phyloP scores from a whole-genome alignment of 1,284 basidiomycete genomes.

The Heterobasidion irregulare region DNA sequence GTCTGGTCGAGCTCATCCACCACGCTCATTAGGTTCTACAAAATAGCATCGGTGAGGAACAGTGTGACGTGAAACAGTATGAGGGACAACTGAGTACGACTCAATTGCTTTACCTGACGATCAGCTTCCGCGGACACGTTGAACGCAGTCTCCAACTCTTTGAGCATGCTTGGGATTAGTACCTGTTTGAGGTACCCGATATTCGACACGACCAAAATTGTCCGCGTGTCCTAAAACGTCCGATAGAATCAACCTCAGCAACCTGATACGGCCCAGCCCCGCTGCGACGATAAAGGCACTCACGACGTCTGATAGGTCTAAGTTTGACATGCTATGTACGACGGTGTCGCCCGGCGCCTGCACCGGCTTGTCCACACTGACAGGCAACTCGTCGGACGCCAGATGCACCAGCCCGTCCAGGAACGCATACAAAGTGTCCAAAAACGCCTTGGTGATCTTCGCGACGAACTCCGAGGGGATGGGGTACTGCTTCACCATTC shows the following conservation, averaged over 20 bases:
- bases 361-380: constrained; percentile 30
- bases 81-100: not conserved
- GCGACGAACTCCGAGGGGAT: constrained; percentile 49
- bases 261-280: not conserved
- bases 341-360: constrained; percentile 18
- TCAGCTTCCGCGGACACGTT: constrained; percentile 74
- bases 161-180: constrained; percentile 75
- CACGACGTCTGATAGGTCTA: constrained; percentile 58
- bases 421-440: constrained; percentile 85
- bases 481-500: constrained; percentile 46
- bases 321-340: constrained; percentile 28
- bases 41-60: not conserved
- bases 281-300: constrained; percentile 19
- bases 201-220: constrained; percentile 88
- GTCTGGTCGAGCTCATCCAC: constrained; percentile 80
- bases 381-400: constrained; percentile 68
- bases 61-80: not conserved
- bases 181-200: constrained; percentile 68
- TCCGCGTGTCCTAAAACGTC: constrained; percentile 64
- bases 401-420: constrained; percentile 85
- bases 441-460: constrained; percentile 81
- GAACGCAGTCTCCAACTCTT: constrained; percentile 74
- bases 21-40: constrained; percentile 67
- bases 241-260: not conserved
- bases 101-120: constrained; percentile 36